Evolutionary conservation across 306 rosid species (phyloP), one percentile per base, ranked within the genome.

Genomic region (Cucurbita pepo): DNA sequence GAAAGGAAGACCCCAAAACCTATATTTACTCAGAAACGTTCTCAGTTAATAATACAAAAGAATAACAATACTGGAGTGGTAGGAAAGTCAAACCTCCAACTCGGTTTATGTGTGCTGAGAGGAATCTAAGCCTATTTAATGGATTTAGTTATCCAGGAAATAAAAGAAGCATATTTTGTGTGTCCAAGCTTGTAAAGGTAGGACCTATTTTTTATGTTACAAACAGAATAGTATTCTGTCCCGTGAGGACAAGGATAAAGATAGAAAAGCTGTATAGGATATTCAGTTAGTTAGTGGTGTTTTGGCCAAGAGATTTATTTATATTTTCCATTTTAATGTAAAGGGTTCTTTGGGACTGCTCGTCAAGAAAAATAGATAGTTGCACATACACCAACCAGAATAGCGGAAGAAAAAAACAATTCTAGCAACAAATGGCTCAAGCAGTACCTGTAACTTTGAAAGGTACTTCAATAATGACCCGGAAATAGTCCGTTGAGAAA

Each of bases 391-490:
- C 73, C 43, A 30, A 30, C 56, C 5, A 6, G 22, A 12, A 13
- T 3, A 58, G 0, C 13, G 25, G 18, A n/a, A 10, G 3, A n/a
- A 21, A 22, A 19, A 6, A 53, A 22, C 3, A 22, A 69, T 25
- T 36, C 58, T 25, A 25, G 56, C 44, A 69, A 50, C 58, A 19
- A 38, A 54, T 63, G 44, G 56, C 54, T 4, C 44, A 18, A 40
- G 15, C 25, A 79, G 77, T 86, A 95, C 99, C 96, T 95, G 99
- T 80, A 95, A 84, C 88, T 95, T 95, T 10, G 99, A 95, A 77
- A 95, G 91, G 82, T 95, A 83, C 86, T 95, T 95, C 90, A 95
- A 83, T 75, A 95, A 81, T 18, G 99, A 89, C 77, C 99, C 99
- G 18, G 96, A 95, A 38, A 95, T 76, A 71, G 99, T 91, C 69